Evolutionary conservation across 1,284 basidiomycete species (phyloP).

Genomic region (Ganoderma multipileum): DNA sequence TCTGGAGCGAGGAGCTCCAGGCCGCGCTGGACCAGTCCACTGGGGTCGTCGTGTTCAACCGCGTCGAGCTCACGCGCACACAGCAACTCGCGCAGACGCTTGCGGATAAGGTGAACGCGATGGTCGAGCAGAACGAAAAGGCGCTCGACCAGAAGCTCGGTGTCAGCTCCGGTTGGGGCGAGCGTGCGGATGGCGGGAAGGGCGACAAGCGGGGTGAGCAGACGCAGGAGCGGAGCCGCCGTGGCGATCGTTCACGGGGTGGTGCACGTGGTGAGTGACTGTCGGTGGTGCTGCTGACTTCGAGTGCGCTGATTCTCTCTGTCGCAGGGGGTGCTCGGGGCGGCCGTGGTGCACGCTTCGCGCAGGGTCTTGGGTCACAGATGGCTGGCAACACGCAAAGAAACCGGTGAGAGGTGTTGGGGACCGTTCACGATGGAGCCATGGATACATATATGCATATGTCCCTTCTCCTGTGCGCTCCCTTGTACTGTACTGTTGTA

Average conservation of each 20-base stretch:
- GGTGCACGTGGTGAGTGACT: constrained; percentile 55
- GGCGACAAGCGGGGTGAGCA: constrained; percentile 82
- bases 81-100: constrained; percentile 90
- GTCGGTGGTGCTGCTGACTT: not conserved
- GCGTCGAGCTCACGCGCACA: constrained; percentile 87
- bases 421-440: constrained; percentile 18
- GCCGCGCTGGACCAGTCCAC: constrained; percentile 93
- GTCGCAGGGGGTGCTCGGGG: constrained; percentile 61
- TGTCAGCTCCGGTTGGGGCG: constrained; percentile 68
- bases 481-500: constrained; percentile 34
- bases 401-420: constrained; percentile 31
- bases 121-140: constrained; percentile 98
- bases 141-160: constrained; percentile 90
- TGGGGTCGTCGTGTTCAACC: constrained; percentile 89
- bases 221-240: constrained; percentile 73
- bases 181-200: constrained; percentile 72
- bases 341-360: constrained; percentile 76
- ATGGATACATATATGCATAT: constrained; percentile 28
- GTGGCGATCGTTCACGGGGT: constrained; percentile 69
- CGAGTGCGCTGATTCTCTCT: not conserved
- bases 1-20: constrained; percentile 96
- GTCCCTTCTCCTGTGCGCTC: constrained; percentile 26
- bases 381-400: constrained; percentile 56
- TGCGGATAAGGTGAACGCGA: constrained; percentile 84
- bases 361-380: constrained; percentile 81